Percentiles rank a stretch among this genome's conserved stretches.
phyloP scores from a whole-genome alignment of 2,329 filamentous ascomycete genomes.

The Diaporthe sp. region DNA sequence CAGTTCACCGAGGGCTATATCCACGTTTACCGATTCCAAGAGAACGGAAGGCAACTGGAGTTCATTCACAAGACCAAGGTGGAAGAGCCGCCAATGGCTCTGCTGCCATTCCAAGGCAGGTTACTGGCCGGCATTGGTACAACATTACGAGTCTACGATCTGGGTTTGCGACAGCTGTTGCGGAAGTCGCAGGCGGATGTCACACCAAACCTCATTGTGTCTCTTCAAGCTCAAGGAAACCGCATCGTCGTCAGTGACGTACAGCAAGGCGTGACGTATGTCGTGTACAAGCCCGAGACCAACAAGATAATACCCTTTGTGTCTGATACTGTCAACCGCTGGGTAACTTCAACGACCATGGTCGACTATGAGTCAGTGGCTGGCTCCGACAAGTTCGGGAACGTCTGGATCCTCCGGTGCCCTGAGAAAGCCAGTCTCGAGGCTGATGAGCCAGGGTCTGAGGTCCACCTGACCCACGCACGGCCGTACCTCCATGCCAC shows the following conservation, averaged over 20 bases:
- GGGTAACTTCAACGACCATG: conserved; percentile 93
- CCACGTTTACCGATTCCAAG: conserved; percentile 90
- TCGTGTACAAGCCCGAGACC: conserved; percentile 92
- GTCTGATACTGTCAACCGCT: conserved; percentile 90
- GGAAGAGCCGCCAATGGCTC: conserved; percentile 88
- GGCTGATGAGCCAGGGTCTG: conserved; percentile 91
- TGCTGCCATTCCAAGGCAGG: conserved; percentile 92
- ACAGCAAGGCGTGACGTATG: conserved; percentile 90
- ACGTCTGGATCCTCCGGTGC: conserved; percentile 92
- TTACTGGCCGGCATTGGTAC: conserved; percentile 88
- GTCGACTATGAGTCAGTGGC: conserved; percentile 97
- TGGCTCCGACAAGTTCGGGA: conserved; percentile 97
- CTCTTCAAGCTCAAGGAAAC: conserved; percentile 89
- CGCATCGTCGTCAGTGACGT: conserved; percentile 94
- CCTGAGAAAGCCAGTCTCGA: conserved; percentile 88
- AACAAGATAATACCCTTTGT: conserved; percentile 94
- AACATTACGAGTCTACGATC: conserved; percentile 88
- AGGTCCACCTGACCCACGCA: conserved; percentile 91
- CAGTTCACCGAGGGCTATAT: conserved; percentile 86
- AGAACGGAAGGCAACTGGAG: conserved; percentile 88
- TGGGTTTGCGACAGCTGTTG: conserved; percentile 92
- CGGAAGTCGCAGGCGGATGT: conserved; percentile 90
- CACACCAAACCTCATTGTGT: conserved; percentile 85
- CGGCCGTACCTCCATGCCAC: conserved; percentile 91
- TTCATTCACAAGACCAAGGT: conserved; percentile 98